Conservation (phyloP, 805 yeast species). For the Wickerhamomyces alni region DNA sequence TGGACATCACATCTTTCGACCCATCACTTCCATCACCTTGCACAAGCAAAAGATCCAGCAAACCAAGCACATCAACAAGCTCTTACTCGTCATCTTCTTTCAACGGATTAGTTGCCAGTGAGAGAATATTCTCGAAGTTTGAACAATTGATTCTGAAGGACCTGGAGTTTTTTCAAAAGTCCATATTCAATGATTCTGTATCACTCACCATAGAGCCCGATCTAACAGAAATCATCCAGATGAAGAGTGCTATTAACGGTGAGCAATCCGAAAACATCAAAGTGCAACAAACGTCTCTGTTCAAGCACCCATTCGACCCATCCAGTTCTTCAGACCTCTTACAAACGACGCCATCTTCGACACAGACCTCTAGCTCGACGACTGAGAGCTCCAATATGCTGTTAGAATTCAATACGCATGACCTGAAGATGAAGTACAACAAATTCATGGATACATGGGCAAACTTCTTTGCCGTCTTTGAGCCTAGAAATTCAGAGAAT, state of each 20-base stretch:
- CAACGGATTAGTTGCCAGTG: not conserved
- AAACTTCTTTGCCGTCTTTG: not conserved
- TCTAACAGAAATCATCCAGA: not conserved
- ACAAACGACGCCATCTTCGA: not conserved
- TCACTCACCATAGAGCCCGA: not conserved
- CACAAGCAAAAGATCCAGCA: not conserved
- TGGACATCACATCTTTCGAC: not conserved
- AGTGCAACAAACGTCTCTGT: not conserved
- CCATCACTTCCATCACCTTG: not conserved
- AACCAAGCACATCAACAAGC: not conserved
- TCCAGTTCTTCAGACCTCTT: not conserved
- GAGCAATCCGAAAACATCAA: not conserved
- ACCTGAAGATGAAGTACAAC: not conserved
- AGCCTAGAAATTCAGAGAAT: not conserved
- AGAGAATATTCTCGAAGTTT: not conserved
- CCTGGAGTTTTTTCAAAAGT: not conserved
- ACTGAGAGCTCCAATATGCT: not conserved
- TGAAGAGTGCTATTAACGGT: not conserved
- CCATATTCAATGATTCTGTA: not conserved
- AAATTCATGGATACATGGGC: slow-evolving; percentile 1
- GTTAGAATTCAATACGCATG: not conserved
- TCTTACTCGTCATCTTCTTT: not conserved
- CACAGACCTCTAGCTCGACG: not conserved
- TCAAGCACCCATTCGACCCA: not conserved
- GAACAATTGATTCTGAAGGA: not conserved